Percentiles rank a stretch among this genome's conserved stretches.
These are phyloP conservation scores for Oryza punctata DNA, from an alignment of 176 grass and related monocot genomes.

Conservation along the genomic window DNA sequence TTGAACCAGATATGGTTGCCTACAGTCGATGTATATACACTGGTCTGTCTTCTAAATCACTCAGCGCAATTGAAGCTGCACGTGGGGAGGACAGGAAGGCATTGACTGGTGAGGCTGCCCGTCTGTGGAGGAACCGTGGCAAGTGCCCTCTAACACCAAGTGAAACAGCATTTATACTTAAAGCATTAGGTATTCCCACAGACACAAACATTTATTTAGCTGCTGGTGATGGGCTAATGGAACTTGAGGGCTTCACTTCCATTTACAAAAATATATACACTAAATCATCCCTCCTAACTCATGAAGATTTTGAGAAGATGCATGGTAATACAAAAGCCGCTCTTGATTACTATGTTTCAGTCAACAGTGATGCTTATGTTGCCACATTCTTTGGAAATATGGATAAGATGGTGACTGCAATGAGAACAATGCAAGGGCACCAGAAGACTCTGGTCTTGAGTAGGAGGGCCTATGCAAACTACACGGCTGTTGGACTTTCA, in stretches of 20 bases:
- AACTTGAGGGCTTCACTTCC: slow-evolving; percentile 75
- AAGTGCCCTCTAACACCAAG: slow-evolving; percentile 90
- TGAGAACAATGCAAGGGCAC: slow-evolving; percentile 78
- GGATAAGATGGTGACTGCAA: slow-evolving; percentile 95
- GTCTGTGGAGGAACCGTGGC: slow-evolving; percentile 76
- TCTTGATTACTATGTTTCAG: slow-evolving; percentile 94
- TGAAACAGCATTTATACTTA: slow-evolving; percentile 91
- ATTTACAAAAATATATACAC: slow-evolving; percentile 76
- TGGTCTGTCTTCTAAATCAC: slow-evolving; percentile 64
- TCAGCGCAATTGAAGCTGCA: slow-evolving; percentile 72
- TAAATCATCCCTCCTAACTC: slow-evolving; percentile 67
- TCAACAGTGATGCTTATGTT: slow-evolving; percentile 78
- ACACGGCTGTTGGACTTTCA: slow-evolving; percentile 53
- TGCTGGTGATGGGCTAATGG: slow-evolving; percentile 88
- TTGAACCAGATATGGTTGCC: slow-evolving; percentile 97
- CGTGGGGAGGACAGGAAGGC: slow-evolving; percentile 65
- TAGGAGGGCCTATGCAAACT: slow-evolving; percentile 80
- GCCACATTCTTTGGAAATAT: slow-evolving; percentile 97
- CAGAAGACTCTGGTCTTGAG: slow-evolving; percentile 83
- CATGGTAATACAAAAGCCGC: slow-evolving; percentile 96
- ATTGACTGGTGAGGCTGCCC: slow-evolving; percentile 67
- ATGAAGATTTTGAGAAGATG: slow-evolving; percentile 85
- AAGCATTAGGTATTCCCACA: slow-evolving; percentile 68
- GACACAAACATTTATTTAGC: slow-evolving; percentile 82
- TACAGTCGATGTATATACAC: slow-evolving; percentile 75